Conservation (phyloP, 257 asterid genomes). For the Cordia subcordata region DNA sequence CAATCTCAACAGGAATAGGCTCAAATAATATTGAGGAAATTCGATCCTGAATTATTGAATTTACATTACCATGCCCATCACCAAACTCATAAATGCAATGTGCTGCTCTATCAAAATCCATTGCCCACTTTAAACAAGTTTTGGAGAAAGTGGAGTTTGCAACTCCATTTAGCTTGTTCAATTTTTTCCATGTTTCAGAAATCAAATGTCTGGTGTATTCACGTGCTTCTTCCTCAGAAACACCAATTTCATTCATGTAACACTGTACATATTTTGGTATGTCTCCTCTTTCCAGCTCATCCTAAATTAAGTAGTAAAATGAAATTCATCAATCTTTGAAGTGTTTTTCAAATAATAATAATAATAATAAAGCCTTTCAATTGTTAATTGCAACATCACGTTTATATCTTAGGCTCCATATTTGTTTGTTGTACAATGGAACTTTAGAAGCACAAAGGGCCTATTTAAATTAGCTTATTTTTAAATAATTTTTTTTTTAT, state of each 20-base stretch:
- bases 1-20: constrained; percentile 4
- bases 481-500: too few species aligned
- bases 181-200: constrained; percentile 11
- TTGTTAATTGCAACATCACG: too few species aligned
- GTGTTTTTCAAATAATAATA: too few species aligned
- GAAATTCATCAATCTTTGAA: too few species aligned
- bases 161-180: constrained; percentile 9
- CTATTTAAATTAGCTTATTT: too few species aligned
- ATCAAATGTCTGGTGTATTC: constrained; percentile 11
- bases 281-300: constrained; percentile 15
- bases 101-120: constrained; percentile 12
- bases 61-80: constrained; percentile 22
- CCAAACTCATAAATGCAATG: constrained; percentile 23
- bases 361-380: too few species aligned
- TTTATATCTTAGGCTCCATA: too few species aligned
- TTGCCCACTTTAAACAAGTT: neutral
- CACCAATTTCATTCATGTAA: constrained; percentile 17
- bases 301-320: neutral
- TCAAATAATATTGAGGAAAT: constrained; percentile 12
- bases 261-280: constrained; percentile 21
- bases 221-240: constrained; percentile 18
- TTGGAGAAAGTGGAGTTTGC: neutral
- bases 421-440: too few species aligned
- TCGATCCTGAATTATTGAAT: neutral
- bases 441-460: too few species aligned